Base-by-base conservation (phyloP, 495 filamentous ascomycete genomes). In the Parathielavia appendiculata region DNA sequence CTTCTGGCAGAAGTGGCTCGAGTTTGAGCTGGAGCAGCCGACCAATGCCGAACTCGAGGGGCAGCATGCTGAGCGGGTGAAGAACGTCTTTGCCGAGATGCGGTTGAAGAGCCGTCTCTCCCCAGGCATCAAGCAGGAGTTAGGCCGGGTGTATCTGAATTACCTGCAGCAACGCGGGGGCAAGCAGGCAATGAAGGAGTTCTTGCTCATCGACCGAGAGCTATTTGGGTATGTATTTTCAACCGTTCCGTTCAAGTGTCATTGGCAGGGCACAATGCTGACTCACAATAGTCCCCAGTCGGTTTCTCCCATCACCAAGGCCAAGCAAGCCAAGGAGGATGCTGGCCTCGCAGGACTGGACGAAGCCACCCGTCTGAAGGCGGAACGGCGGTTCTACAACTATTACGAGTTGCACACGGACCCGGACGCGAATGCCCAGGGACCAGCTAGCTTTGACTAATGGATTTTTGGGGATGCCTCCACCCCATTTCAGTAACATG, bases 1-100 rank as follows among this genome's bases (percentile, higher is more conserved):
- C 22, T 99, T 99, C 81, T 97, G 92, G 92, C 79, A 84, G 56
- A 88, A 85, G 69, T 99, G 89, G 73, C 80, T 97, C 12, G 75
- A 84, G 51, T 96, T 99, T 61, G 93, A 99, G 76, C 76, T 95
- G 41, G 85, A 89, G 39, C 95, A 97, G 66, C 88, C 90, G 10
- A 91, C 89, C 4, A 87, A 77, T 56, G 71, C 76, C 0, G 80
- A 79, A 36, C 81, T 80, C 2, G 90, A 95, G 63, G 47, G 71
- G 0, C 74, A 81, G 53, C 86, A 91, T 51, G 85, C 86, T 46
- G 79, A 83, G 51, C 84, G 85, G 22, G 86, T 97, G 67, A 89
- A 89, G 69, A 77, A 84, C 39, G 88, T 99, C n/a, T 78, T 88
- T 61, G 79, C 89, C 39, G 85, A 92, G 61, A 79, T 97, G 57